These are phyloP conservation scores for Bryoglossum gracile DNA, from an alignment of 495 filamentous ascomycete genomes.

Conservation along the genomic window DNA sequence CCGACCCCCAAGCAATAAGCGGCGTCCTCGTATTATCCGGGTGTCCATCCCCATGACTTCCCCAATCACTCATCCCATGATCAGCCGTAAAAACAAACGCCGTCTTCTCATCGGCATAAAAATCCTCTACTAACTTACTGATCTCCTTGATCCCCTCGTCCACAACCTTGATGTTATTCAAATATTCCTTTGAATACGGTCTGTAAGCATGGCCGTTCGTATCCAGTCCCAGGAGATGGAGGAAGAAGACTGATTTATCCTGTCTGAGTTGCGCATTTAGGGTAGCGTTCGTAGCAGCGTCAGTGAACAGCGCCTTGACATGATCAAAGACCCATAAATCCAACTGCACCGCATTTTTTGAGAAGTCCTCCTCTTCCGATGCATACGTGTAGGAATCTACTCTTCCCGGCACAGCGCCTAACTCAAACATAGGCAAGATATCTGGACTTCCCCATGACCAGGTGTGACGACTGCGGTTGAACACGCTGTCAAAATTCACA, in stretches of 20 bases:
- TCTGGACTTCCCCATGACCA: conserved; percentile 99
- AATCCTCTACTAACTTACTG: conserved; percentile 72
- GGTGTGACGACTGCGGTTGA: conserved; percentile 92
- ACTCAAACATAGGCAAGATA: conserved; percentile 95
- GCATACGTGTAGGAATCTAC: conserved; percentile 81
- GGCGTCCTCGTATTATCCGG: conserved; percentile 96
- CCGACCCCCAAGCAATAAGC: conserved; percentile 89
- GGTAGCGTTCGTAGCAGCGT: conserved; percentile 70
- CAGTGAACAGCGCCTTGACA: conserved; percentile 77
- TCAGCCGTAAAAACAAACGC: conserved; percentile 97
- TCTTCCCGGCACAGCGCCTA: conserved; percentile 80
- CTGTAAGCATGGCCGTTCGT: conserved; percentile 83
- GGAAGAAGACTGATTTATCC: conserved; percentile 90
- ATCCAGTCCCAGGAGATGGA: conserved; percentile 93
- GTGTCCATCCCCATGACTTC: conserved; percentile 95
- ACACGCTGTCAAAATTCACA: conserved; percentile 97
- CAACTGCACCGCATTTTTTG: conserved; percentile 65
- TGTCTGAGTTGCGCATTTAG: conserved; percentile 65
- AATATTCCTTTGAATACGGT: conserved; percentile 92
- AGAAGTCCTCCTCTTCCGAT: conserved; percentile 85
- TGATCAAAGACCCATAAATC: conserved; percentile 96
- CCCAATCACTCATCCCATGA: conserved; percentile 98
- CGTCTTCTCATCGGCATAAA: conserved; percentile 87
- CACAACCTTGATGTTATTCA: conserved; percentile 90
- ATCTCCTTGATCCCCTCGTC: conserved; percentile 83